Percentiles rank a stretch among this genome's conserved stretches.
Evolutionary conservation across 2,329 filamentous ascomycete species (phyloP).

Genomic region (Talaromyces sp.): DNA sequence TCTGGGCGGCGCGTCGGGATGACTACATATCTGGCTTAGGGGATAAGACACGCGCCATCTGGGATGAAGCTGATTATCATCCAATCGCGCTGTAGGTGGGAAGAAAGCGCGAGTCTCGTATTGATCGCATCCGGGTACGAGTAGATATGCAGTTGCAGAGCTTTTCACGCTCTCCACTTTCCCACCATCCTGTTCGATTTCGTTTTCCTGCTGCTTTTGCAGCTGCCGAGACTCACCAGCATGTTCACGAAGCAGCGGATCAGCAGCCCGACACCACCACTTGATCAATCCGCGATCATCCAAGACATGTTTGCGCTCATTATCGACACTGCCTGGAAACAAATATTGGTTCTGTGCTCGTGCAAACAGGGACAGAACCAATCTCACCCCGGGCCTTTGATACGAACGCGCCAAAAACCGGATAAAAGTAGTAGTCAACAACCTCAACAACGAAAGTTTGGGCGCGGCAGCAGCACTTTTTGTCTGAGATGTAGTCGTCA

Average conservation of each 20-base stretch:
- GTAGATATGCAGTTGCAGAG: constrained; percentile 69
- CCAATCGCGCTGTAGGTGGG: constrained; percentile 51
- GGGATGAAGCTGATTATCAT: constrained; percentile 30
- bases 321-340: constrained; percentile 86
- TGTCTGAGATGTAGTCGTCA: constrained; percentile 44
- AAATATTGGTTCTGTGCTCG: constrained; percentile 89
- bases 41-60: constrained; percentile 62
- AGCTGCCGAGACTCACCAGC: constrained; percentile 36
- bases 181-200: constrained; percentile 22
- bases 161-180: constrained; percentile 30
- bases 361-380: constrained; percentile 86
- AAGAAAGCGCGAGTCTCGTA: constrained; percentile 77
- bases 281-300: constrained; percentile 85
- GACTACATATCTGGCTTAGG: constrained; percentile 67
- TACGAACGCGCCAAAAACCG: constrained; percentile 67
- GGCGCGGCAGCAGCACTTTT: constrained; percentile 34
- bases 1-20: constrained; percentile 64
- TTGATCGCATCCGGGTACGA: constrained; percentile 82
- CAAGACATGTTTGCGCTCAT: constrained; percentile 80
- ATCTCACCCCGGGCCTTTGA: constrained; percentile 60
- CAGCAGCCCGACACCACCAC: constrained; percentile 91
- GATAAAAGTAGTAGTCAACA: constrained; percentile 71
- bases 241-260: constrained; percentile 62
- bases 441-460: constrained; percentile 64
- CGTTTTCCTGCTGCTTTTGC: constrained; percentile 25